Conservation (phyloP, 2,329 filamentous ascomycete species). For the Ceratocystis huliohia region DNA sequence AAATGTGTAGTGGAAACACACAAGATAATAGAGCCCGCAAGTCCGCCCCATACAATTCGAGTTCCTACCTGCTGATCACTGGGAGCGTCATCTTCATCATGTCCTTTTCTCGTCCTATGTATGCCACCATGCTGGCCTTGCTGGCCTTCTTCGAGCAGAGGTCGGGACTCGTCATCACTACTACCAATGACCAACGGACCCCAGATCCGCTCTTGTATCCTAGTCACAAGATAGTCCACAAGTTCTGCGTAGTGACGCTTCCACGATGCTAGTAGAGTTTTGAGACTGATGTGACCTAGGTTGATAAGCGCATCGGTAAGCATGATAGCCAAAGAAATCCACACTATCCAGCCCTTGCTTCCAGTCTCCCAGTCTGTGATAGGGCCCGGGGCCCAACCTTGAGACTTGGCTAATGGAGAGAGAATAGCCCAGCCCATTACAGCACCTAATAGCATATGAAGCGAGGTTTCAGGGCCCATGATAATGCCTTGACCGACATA, state of each 20-base stretch:
- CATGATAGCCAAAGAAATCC: slow-evolving; percentile 94
- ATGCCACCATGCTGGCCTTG: neutral
- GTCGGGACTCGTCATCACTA: slow-evolving; percentile 11
- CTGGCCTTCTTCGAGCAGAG: slow-evolving; percentile 13
- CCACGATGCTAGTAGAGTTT: slow-evolving; percentile 35
- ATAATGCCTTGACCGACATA: slow-evolving; percentile 97
- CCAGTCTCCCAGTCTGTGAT: slow-evolving; percentile 83
- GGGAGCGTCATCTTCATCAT: slow-evolving; percentile 51
- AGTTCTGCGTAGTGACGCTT: slow-evolving; percentile 13
- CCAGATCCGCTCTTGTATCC: slow-evolving; percentile 19
- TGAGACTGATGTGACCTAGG: slow-evolving; percentile 62
- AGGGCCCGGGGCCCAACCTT: slow-evolving; percentile 78
- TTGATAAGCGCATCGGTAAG: slow-evolving; percentile 83
- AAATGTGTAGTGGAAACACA: slow-evolving; percentile 72
- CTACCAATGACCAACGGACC: neutral
- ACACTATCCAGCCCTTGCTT: slow-evolving; percentile 97
- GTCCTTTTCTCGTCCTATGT: neutral
- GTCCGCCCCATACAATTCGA: slow-evolving; percentile 58
- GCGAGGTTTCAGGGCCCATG: slow-evolving; percentile 89
- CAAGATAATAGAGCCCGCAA: slow-evolving; percentile 62
- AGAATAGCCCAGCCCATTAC: slow-evolving; percentile 81
- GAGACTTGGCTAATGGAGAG: slow-evolving; percentile 73
- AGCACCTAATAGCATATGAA: slow-evolving; percentile 90
- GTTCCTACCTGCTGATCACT: slow-evolving; percentile 66
- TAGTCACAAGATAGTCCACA: slow-evolving; percentile 15